A percentile compares a stretch with the other conserved stretches of the same genome.
phyloP scores from a whole-genome alignment of 768 basidiomycete genomes.

The Boletus subcaerulescens region DNA sequence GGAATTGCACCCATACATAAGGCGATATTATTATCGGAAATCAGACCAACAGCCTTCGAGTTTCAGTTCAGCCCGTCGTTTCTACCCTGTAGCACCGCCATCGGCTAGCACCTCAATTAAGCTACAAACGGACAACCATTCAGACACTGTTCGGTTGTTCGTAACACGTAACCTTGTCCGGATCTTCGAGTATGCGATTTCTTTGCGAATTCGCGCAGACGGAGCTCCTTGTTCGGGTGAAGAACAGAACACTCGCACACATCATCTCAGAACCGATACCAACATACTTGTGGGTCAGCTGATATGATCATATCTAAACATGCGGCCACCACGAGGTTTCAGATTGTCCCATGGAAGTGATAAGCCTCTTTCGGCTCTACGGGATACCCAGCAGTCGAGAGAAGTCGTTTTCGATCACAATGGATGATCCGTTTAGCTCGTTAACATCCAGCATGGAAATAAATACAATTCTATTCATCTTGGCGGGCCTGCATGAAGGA shows the following conservation, averaged over 20 bases:
- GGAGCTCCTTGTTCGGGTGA: constrained; percentile 6
- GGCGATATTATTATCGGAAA: constrained; percentile 13
- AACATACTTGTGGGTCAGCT: constrained; percentile 10
- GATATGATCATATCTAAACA: constrained; percentile 21
- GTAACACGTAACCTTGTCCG: neutral
- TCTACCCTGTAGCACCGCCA: constrained; percentile 10
- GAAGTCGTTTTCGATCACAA: constrained; percentile 8
- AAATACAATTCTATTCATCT: neutral
- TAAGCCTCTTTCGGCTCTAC: neutral
- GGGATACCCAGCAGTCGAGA: neutral
- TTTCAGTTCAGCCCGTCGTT: neutral
- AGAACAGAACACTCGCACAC: neutral
- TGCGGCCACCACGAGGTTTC: constrained; percentile 25
- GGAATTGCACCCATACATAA: neutral
- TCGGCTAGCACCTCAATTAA: constrained; percentile 12
- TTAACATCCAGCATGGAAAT: neutral
- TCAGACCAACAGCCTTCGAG: constrained; percentile 9
- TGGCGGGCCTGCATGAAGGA: neutral
- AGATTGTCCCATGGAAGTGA: constrained; percentile 9
- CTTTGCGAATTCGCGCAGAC: neutral
- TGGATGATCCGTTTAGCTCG: neutral
- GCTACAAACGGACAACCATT: constrained; percentile 1
- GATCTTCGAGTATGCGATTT: neutral
- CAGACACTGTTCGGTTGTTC: neutral
- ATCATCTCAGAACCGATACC: constrained; percentile 6